Base-by-base conservation (phyloP, 1,139 yeast genomes). In the Kazachstania sp. region DNA sequence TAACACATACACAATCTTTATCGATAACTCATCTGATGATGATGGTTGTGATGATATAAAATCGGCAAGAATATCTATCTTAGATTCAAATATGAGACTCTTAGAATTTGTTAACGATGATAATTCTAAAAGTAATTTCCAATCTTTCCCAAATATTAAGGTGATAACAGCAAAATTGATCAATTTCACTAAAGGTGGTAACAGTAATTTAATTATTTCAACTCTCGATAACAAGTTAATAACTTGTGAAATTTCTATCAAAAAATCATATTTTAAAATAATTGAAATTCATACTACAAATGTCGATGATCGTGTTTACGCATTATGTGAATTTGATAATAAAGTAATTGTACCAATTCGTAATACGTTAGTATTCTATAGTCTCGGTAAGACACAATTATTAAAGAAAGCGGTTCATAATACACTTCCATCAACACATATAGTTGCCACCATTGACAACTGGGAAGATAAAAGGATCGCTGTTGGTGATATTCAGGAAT, bases 361-460 rank as follows among this genome's bases (percentile, higher is more conserved):
- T 0, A 72, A 74, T 44, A 64, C 66, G 30, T 56, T 92, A 30
- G 69, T 87, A 19, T 57, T 86, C 7, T 88, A 76, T 61, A 94
- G 83, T 37, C 54, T 88, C 35, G 98, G 98, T 1, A 74, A 74
- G 55, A 84, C 82, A 53, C 97, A 88, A 60, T 69, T 92, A 37
- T 71, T 92, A 46, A 74, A 84, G 46, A 86, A 86, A 60, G 71
- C 83, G 0, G 68, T 77, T 1, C 65, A 77, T 49, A 68, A 56
- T 18, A 61, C 72, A 3, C 49, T 60, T 41, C 70, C 67, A 4
- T 69, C 64, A 51, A 66, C 54, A 45, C 75, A 51, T 54, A 70
- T 71, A 41, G 79, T 87, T 23, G 73, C 75, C 11, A 72, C 74
- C 19, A 44, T 88, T 2, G 66, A 72, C n/a, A 68, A 41, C 30